These are phyloP conservation scores for Curvularia spicifera DNA, from an alignment of 2,329 filamentous ascomycete species.

Conservation along the genomic window DNA sequence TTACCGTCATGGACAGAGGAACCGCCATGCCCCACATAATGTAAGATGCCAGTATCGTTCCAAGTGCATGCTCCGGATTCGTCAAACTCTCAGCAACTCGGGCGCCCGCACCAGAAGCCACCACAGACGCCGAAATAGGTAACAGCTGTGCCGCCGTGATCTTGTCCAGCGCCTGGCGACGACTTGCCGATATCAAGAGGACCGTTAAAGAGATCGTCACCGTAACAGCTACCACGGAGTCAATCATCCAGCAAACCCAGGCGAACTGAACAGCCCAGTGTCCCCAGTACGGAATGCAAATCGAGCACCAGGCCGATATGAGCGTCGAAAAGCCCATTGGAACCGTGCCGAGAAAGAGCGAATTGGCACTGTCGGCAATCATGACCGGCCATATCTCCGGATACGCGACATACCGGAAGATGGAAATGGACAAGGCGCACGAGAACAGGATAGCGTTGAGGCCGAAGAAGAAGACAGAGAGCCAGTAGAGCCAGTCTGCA, in stretches of 20 bases:
- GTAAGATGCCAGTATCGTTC: constrained; percentile 69
- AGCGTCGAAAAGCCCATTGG: constrained; percentile 74
- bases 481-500: constrained; percentile 62
- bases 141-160: constrained; percentile 71
- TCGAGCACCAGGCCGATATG: constrained; percentile 67
- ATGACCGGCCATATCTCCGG: constrained; percentile 69
- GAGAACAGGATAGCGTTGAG: constrained; percentile 66
- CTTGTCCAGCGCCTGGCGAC: constrained; percentile 39
- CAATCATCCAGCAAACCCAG: constrained; percentile 60
- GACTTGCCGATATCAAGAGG: constrained; percentile 58
- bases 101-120: constrained; percentile 69
- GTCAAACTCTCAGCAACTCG: constrained; percentile 67
- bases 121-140: constrained; percentile 70
- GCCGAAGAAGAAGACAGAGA: constrained; percentile 66
- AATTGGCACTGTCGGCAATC: constrained; percentile 70
- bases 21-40: constrained; percentile 71
- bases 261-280: constrained; percentile 58
- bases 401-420: constrained; percentile 68
- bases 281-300: constrained; percentile 68
- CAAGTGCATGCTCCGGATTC: constrained; percentile 61
- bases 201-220: constrained; percentile 58
- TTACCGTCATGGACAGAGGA: constrained; percentile 65
- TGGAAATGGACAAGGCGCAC: constrained; percentile 60
- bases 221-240: constrained; percentile 53
- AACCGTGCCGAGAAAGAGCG: constrained; percentile 70